Evolutionary conservation across 345 rosid genomes (phyloP).

Genomic region (Capsella bursapastoris): DNA sequence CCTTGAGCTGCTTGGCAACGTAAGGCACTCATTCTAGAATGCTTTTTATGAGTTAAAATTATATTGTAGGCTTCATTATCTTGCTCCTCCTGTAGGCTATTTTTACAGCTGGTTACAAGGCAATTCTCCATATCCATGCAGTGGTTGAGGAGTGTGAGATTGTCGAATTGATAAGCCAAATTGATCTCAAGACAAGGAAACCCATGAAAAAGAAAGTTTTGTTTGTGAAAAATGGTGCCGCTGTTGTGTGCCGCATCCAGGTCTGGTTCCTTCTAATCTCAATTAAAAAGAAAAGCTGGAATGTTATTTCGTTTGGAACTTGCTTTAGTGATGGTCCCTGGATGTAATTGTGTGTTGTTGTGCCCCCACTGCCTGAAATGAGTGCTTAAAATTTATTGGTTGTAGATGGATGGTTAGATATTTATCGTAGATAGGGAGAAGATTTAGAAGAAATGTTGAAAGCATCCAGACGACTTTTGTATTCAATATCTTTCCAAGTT

Average conservation of each 20-base stretch:
- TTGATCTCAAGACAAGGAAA: constrained; percentile 84
- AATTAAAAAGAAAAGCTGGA: neutral
- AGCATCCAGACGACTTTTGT: neutral
- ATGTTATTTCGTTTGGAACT: neutral
- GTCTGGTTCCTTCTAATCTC: constrained; percentile 40
- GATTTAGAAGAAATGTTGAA: neutral
- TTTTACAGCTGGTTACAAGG: constrained; percentile 97
- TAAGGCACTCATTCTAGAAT: constrained; percentile 39
- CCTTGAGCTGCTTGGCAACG: constrained; percentile 91
- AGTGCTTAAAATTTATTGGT: neutral
- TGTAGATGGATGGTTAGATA: neutral
- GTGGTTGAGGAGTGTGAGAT: constrained; percentile 97
- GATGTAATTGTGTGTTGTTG: neutral
- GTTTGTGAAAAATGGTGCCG: constrained; percentile 88
- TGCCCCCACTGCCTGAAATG: neutral
- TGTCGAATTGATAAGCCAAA: constrained; percentile 75
- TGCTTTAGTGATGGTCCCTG: constrained; percentile 2
- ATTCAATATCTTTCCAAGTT: neutral
- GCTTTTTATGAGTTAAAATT: neutral
- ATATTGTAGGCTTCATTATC: neutral
- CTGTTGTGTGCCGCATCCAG: constrained; percentile 84
- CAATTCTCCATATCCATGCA: constrained; percentile 89
- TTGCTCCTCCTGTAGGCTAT: constrained; percentile 66
- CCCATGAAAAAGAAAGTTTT: constrained; percentile 89
- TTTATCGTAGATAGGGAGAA: neutral